Percentiles rank a stretch among this genome's conserved stretches.
phyloP scores from a whole-genome alignment of 225 moss, liverwort and hornwort species.

The Lunularia cruciata region DNA sequence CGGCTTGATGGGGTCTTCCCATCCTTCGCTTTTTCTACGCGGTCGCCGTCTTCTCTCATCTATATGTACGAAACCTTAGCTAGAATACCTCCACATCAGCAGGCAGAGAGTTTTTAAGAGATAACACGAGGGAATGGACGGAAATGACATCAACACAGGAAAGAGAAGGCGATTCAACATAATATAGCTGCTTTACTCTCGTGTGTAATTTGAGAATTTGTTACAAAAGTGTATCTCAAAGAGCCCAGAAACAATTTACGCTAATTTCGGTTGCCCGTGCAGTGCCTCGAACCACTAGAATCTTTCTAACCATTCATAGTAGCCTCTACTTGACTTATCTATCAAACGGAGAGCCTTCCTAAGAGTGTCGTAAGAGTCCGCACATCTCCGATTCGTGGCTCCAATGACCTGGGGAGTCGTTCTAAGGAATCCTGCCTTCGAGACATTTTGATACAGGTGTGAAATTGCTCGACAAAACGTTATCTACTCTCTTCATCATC shows the following conservation, averaged over 20 bases:
- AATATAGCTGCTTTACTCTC: constrained; percentile 1
- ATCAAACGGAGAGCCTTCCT: neutral
- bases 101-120: too few species aligned
- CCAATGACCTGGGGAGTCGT: constrained; percentile 6
- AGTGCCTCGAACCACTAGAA: neutral
- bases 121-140: too few species aligned
- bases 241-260: neutral
- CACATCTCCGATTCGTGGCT: neutral
- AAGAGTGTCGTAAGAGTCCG: neutral
- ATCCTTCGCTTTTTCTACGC: too few species aligned
- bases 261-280: neutral
- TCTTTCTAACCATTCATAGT: neutral
- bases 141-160: too few species aligned
- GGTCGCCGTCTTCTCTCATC: too few species aligned
- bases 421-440: neutral
- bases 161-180: neutral
- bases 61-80: too few species aligned
- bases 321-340: neutral
- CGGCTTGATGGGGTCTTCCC: too few species aligned
- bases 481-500: constrained; percentile 71
- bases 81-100: too few species aligned
- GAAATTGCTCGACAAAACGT: constrained; percentile 25
- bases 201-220: neutral
- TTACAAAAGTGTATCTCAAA: neutral
- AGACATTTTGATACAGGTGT: constrained; percentile 7